A percentile compares a stretch with the other conserved stretches of the same genome.
Conservation (phyloP, 108 stramenopile genomes). For the Mayamaea pseudoterrestris region DNA sequence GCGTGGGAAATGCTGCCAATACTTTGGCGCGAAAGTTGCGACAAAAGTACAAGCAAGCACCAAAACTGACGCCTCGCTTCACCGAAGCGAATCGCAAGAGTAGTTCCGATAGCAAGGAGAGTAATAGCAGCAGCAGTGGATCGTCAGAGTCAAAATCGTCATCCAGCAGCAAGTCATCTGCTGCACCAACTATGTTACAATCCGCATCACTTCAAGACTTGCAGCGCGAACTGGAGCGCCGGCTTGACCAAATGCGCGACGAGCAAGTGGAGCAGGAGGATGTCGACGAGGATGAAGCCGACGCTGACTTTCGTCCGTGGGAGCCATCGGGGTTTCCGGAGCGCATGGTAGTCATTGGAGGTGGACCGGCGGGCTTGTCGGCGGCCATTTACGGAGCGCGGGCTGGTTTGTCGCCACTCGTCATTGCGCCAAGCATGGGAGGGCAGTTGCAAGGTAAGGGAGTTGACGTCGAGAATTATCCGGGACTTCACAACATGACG, state of each 20-base stretch:
- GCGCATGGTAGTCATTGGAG: slow-evolving; percentile 82
- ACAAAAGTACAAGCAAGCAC: slow-evolving; percentile 71
- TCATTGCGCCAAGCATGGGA: slow-evolving; percentile 80
- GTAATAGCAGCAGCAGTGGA: background rate
- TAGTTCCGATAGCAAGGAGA: slow-evolving; percentile 9
- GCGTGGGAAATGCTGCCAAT: slow-evolving; percentile 64
- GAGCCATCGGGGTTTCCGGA: slow-evolving; percentile 47
- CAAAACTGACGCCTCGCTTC: slow-evolving; percentile 40
- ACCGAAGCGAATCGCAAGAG: slow-evolving; percentile 19
- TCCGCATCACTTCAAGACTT: slow-evolving; percentile 74
- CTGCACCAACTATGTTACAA: slow-evolving; percentile 44
- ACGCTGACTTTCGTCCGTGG: slow-evolving; percentile 61
- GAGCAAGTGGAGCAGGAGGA: slow-evolving; percentile 63
- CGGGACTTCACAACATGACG: slow-evolving; percentile 72
- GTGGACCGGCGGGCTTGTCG: slow-evolving; percentile 85
- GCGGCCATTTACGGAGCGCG: slow-evolving; percentile 92
- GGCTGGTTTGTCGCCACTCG: slow-evolving; percentile 76
- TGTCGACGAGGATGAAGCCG: slow-evolving; percentile 48
- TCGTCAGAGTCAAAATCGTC: slow-evolving; percentile 7
- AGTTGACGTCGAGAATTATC: slow-evolving; percentile 92
- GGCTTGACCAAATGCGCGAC: slow-evolving; percentile 68
- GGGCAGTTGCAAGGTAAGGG: slow-evolving; percentile 91
- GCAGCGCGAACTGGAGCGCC: slow-evolving; percentile 68
- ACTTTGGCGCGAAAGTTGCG: slow-evolving; percentile 67
- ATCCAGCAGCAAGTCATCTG: slow-evolving; percentile 14